phyloP scores from a whole-genome alignment of 306 rosid genomes.

The Fagus sylvatica region DNA sequence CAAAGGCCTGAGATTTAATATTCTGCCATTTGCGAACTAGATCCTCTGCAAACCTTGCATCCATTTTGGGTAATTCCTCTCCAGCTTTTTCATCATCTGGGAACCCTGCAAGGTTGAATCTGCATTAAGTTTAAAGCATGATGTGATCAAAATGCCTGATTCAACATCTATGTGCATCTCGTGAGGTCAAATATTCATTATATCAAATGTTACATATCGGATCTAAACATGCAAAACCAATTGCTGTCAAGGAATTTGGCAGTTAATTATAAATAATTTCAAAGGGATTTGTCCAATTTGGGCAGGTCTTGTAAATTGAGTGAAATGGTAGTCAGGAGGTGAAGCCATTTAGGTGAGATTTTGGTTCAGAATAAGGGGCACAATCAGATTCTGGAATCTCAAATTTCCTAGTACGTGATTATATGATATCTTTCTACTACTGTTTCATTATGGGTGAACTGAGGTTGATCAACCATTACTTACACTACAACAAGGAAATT shows the following conservation, averaged over 20 bases:
- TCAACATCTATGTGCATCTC: conserved; percentile 1
- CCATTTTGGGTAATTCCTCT: conserved; percentile 70
- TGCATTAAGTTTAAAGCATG: conserved; percentile 11
- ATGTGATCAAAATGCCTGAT: conserved; percentile 19
- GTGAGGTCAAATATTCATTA: conserved; percentile 10
- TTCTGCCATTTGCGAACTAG: conserved; percentile 88
- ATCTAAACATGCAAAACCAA: not conserved
- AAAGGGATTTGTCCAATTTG: not conserved
- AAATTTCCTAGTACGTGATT: not conserved
- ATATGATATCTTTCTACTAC: not conserved
- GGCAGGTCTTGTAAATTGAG: not conserved
- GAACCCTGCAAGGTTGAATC: conserved; percentile 39
- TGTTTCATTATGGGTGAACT: not conserved
- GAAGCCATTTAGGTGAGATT: not conserved
- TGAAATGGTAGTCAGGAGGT: not conserved
- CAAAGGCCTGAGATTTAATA: conserved; percentile 84
- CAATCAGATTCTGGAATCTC: not conserved
- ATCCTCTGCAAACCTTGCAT: conserved; percentile 87
- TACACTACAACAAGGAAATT: not conserved
- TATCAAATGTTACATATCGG: not conserved
- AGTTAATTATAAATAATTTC: not conserved
- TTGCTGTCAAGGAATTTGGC: not conserved
- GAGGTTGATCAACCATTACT: not conserved
- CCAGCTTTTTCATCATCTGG: conserved; percentile 45
- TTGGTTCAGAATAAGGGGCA: not conserved